A percentile compares a stretch with the other conserved stretches of the same genome.
Conservation (phyloP, 2,329 filamentous ascomycete genomes). For the Akanthomyces muscarius region DNA sequence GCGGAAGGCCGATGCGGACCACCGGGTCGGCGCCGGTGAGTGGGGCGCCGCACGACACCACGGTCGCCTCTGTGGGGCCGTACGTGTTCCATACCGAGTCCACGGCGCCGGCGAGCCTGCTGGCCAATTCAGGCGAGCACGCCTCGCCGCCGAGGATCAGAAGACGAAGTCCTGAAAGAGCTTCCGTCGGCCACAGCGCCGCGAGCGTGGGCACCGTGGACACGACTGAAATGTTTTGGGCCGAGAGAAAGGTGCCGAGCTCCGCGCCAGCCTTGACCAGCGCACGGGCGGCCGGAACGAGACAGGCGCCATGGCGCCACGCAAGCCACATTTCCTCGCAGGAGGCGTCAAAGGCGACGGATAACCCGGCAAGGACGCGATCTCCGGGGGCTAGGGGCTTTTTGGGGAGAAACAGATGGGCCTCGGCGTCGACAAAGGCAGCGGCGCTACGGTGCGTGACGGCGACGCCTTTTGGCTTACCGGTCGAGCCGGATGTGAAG, state of each 20-base stretch:
- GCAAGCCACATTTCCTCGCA: constrained; percentile 26
- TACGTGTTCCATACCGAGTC: constrained; percentile 25
- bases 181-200: constrained; percentile 23
- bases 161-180: constrained; percentile 21
- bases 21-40: constrained; percentile 21
- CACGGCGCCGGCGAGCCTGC: constrained; percentile 20
- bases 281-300: constrained; percentile 22
- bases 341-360: constrained; percentile 24
- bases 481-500: constrained; percentile 21
- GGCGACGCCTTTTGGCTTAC: constrained; percentile 24
- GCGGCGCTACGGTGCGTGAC: constrained; percentile 24
- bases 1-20: constrained; percentile 22
- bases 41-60: constrained; percentile 23
- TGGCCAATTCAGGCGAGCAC: constrained; percentile 22
- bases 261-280: constrained; percentile 24
- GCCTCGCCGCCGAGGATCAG: constrained; percentile 25
- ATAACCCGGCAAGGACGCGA: constrained; percentile 23
- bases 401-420: constrained; percentile 21
- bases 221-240: constrained; percentile 23
- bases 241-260: constrained; percentile 21
- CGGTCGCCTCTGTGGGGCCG: constrained; percentile 26
- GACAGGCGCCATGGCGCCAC: constrained; percentile 23
- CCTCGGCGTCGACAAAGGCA: constrained; percentile 25
- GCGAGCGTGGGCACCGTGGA: constrained; percentile 24
- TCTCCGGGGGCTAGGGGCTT: constrained; percentile 23